These are phyloP conservation scores for Umbellularia californica DNA, from an alignment of 164 flowering plant species.

Conservation along the genomic window DNA sequence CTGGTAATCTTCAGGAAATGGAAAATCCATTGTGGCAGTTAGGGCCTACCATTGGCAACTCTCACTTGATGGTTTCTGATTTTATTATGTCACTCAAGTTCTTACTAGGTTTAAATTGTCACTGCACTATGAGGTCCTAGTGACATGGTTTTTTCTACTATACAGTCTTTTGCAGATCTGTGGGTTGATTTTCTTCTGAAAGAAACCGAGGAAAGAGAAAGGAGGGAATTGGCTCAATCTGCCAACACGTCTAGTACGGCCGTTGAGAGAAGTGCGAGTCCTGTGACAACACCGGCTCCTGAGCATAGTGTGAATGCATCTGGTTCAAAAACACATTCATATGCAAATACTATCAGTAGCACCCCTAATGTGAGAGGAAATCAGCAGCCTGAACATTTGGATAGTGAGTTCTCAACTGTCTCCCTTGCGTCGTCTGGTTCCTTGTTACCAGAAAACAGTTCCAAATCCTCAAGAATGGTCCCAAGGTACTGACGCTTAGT, in stretches of 20 bases:
- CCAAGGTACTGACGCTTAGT: slow-evolving; percentile 34
- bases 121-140: too few relatives aligned
- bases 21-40: too few relatives aligned
- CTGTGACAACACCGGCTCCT: slow-evolving; percentile 11
- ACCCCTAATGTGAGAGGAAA: slow-evolving; percentile 21
- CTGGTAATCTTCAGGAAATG: too few relatives aligned
- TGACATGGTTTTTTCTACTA: background rate
- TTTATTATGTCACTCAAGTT: too few relatives aligned
- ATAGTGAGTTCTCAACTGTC: slow-evolving; percentile 73
- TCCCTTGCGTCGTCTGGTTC: slow-evolving; percentile 53
- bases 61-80: too few relatives aligned
- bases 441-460: slow-evolving; percentile 35
- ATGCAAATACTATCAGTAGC: slow-evolving; percentile 16
- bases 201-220: slow-evolving; percentile 84
- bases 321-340: slow-evolving; percentile 12
- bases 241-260: slow-evolving; percentile 18
- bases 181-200: slow-evolving; percentile 99
- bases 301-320: slow-evolving; percentile 17
- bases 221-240: slow-evolving; percentile 41
- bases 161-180: slow-evolving; percentile 91
- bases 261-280: slow-evolving; percentile 19
- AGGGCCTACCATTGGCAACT: too few relatives aligned
- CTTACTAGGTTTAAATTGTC: too few relatives aligned
- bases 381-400: slow-evolving; percentile 39
- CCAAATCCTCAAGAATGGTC: slow-evolving; percentile 42